Conservation (phyloP, 768 basidiomycete genomes). For the Tulasnella sp. region DNA sequence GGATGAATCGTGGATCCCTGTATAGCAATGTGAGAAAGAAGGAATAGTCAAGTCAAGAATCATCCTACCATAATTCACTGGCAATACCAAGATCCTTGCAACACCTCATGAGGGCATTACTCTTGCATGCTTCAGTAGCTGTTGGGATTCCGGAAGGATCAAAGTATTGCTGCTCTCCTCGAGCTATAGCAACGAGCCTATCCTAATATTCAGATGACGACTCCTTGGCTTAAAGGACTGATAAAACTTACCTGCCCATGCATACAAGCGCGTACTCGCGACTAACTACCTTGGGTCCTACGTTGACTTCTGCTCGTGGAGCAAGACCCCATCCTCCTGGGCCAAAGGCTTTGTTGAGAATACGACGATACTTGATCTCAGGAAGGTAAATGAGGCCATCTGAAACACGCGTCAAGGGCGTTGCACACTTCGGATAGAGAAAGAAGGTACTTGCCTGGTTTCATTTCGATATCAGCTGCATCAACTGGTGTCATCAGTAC, state of each 20-base stretch:
- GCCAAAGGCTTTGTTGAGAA: conserved; percentile 86
- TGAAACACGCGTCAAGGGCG: conserved; percentile 23
- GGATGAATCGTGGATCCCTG: conserved; percentile 94
- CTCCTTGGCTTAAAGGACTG: not conserved
- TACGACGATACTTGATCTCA: conserved; percentile 90
- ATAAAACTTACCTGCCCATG: conserved; percentile 56
- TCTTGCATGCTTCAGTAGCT: conserved; percentile 89
- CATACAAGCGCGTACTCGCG: conserved; percentile 92
- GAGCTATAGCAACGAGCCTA: conserved; percentile 78
- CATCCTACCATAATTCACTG: conserved; percentile 81
- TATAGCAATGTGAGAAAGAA: not conserved
- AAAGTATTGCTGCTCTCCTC: conserved; percentile 96
- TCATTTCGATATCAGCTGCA: conserved; percentile 75
- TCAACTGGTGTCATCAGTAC: conserved; percentile 62
- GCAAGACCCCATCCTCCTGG: conserved; percentile 97
- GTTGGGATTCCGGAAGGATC: conserved; percentile 83
- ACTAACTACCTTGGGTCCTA: conserved; percentile 75
- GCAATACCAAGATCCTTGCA: conserved; percentile 95
- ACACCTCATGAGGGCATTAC: conserved; percentile 94
- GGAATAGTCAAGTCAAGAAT: not conserved
- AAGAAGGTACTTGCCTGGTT: conserved; percentile 53
- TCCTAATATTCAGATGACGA: not conserved
- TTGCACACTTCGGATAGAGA: not conserved
- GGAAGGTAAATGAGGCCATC: conserved; percentile 92
- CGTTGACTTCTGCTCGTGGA: conserved; percentile 82